Evolutionary conservation across 352 stramenopile species (phyloP).

Genomic region (Blastocystis sp.): DNA sequence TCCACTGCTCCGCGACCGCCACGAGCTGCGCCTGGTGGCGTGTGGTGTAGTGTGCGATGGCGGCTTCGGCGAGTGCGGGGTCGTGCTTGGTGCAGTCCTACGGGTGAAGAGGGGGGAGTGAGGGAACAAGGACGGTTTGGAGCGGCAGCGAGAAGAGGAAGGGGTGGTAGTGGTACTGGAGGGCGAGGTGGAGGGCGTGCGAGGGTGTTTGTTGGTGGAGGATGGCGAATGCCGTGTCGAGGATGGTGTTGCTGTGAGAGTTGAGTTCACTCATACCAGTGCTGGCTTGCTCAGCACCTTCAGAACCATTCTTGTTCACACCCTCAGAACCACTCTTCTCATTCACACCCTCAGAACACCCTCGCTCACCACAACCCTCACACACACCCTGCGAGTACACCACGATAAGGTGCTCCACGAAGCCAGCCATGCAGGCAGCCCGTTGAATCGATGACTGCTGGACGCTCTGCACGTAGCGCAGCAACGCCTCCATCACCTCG

Average conservation of each 20-base stretch:
- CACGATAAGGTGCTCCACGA: not conserved
- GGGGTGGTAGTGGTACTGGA: not conserved
- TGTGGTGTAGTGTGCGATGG: not conserved
- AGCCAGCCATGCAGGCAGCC: not conserved
- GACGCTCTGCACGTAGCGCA: not conserved
- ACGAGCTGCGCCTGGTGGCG: not conserved
- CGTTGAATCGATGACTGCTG: not conserved
- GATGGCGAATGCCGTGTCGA: not conserved
- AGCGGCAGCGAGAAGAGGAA: not conserved
- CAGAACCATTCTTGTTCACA: no score
- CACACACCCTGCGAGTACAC: no score
- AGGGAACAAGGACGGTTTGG: not conserved
- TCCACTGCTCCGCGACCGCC: not conserved
- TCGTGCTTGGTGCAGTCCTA: not conserved
- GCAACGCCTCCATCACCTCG: not conserved
- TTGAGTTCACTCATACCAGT: not conserved
- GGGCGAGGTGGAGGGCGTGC: not conserved
- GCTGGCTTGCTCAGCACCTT: no score
- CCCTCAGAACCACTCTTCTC: no score
- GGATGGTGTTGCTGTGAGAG: not conserved
- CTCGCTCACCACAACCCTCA: no score
- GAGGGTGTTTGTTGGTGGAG: not conserved
- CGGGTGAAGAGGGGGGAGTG: not conserved
- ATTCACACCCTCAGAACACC: no score
- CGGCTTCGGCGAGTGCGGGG: not conserved